A percentile compares a stretch with the other conserved stretches of the same genome.
phyloP scores from a whole-genome alignment of 2,329 filamentous ascomycete genomes.

The Diaporthe humulicola region DNA sequence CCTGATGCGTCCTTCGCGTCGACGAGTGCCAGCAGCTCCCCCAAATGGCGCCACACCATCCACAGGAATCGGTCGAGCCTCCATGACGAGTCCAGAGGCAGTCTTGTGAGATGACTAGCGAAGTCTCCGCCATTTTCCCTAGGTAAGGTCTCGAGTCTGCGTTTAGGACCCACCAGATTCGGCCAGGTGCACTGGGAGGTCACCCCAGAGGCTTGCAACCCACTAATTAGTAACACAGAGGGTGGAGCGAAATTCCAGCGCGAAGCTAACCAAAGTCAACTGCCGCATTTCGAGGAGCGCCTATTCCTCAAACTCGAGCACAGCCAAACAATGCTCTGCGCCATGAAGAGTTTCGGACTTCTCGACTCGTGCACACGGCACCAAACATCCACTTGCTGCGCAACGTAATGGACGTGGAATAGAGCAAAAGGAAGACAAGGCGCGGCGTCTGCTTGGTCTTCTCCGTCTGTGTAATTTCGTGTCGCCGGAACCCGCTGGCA shows the following conservation, averaged over 20 bases:
- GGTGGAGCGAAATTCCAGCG: not conserved
- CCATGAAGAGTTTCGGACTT: not conserved
- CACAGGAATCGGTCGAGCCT: not conserved
- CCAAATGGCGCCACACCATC: not conserved
- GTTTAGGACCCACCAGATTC: not conserved
- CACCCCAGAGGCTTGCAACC: constrained; percentile 1
- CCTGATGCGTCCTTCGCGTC: not conserved
- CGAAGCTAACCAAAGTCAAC: not conserved
- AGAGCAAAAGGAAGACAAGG: not conserved
- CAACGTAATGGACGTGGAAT: not conserved
- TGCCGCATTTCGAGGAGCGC: not conserved
- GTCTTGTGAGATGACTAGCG: not conserved
- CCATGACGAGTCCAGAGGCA: not conserved
- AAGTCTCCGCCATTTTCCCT: not conserved
- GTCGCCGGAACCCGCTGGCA: not conserved
- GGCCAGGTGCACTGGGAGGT: not conserved
- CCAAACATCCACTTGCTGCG: not conserved
- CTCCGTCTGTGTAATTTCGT: not conserved
- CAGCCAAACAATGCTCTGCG: not conserved
- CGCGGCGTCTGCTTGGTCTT: not conserved
- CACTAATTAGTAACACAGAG: not conserved
- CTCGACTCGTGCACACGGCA: not conserved
- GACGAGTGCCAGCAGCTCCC: not conserved
- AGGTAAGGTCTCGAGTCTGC: not conserved
- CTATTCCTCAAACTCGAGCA: not conserved